These are phyloP conservation scores for Trifolium pratense DNA, from an alignment of 306 rosid genomes.

Conservation along the genomic window DNA sequence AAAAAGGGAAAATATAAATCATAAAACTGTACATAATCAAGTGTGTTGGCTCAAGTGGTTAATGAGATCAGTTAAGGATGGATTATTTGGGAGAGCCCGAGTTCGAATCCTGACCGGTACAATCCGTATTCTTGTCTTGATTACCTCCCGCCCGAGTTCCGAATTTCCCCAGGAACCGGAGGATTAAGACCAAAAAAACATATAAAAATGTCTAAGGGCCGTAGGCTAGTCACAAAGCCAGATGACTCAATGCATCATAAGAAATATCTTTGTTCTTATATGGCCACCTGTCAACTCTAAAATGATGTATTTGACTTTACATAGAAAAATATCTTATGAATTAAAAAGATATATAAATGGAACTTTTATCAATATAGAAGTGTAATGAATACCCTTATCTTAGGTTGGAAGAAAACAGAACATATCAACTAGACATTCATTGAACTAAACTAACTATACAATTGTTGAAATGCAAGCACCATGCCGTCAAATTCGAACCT, in stretches of 20 bases:
- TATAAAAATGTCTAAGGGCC: not conserved
- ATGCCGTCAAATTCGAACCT: not conserved
- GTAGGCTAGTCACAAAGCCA: conserved; percentile 10
- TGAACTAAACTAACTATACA: conserved; percentile 18
- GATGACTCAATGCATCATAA: conserved; percentile 5
- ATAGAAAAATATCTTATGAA: not conserved
- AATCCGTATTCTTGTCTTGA: not conserved
- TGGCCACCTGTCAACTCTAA: not conserved
- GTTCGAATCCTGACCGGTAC: too few relatives aligned
- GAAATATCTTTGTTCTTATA: conserved; percentile 2
- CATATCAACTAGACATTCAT: conserved; percentile 19
- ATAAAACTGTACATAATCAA: not conserved
- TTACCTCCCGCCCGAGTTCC: not conserved
- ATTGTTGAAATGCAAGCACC: conserved; percentile 21
- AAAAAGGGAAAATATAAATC: not conserved
- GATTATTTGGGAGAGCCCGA: not conserved
- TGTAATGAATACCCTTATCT: not conserved
- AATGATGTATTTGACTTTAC: conserved; percentile 4
- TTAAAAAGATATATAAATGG: too few relatives aligned
- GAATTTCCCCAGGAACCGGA: not conserved
- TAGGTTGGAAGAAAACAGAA: conserved; percentile 8
- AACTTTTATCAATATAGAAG: too few relatives aligned
- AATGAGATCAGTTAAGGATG: not conserved
- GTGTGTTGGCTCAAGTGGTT: not conserved
- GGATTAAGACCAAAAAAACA: not conserved